Conservation (phyloP, 2,329 filamentous ascomycete species). For the Verticillium zaregamsianum region DNA sequence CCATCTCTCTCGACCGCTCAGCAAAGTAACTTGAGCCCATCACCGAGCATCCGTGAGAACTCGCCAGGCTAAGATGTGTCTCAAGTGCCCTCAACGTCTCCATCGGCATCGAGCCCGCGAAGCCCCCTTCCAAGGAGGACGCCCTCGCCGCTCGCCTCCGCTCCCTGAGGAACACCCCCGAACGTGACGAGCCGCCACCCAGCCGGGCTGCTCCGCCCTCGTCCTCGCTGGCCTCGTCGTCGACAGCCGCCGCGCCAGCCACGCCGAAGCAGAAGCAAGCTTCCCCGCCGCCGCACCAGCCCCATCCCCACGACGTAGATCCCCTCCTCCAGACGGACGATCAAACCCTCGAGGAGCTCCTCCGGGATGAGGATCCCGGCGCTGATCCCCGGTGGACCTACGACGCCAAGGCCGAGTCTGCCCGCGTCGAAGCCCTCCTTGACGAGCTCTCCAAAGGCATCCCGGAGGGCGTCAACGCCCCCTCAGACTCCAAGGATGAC, state of each 20-base stretch:
- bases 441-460: conserved; percentile 30
- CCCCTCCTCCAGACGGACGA: conserved; percentile 44
- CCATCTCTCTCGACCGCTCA: conserved; percentile 19
- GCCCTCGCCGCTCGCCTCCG: conserved; percentile 47
- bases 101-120: conserved; percentile 35
- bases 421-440: conserved; percentile 28
- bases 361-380: conserved; percentile 35
- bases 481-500: background rate
- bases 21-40: conserved; percentile 32
- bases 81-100: conserved; percentile 18
- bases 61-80: conserved; percentile 6
- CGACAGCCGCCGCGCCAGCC: conserved; percentile 10
- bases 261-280: background rate
- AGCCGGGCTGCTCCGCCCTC: background rate
- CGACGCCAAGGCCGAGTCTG: conserved; percentile 22
- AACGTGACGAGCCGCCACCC: conserved; percentile 9
- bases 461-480: conserved; percentile 10
- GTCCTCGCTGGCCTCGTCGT: conserved; percentile 15
- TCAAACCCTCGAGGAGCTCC: conserved; percentile 47
- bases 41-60: background rate
- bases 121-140: conserved; percentile 43
- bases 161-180: conserved; percentile 39
- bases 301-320: conserved; percentile 18
- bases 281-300: background rate
- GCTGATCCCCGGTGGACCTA: conserved; percentile 9